These are phyloP conservation scores for Sporobolomyces roseus DNA, from an alignment of 768 basidiomycete species.

Conservation along the genomic window DNA sequence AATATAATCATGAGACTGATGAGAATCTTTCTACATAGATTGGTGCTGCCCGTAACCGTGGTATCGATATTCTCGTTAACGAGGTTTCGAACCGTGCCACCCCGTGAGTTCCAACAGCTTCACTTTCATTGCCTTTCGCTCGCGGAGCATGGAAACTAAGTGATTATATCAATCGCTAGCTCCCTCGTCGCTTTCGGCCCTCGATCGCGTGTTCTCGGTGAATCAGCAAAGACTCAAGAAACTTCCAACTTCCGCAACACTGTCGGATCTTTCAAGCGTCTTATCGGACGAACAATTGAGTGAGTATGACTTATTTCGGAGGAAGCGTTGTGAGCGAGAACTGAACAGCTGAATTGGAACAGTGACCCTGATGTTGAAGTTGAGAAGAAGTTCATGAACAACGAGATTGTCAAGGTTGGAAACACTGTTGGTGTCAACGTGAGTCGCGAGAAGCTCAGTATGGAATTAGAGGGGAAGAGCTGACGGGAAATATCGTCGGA, in stretches of 20 bases:
- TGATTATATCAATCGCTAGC: slow-evolving; percentile 52
- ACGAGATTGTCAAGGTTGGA: slow-evolving; percentile 73
- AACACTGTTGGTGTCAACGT: slow-evolving; percentile 85
- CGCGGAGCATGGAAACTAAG: background rate
- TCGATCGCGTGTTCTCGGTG: slow-evolving; percentile 85
- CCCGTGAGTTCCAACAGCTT: slow-evolving; percentile 61
- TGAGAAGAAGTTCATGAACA: slow-evolving; percentile 89
- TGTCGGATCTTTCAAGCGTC: slow-evolving; percentile 82
- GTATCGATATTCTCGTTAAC: slow-evolving; percentile 97
- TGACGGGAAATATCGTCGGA: background rate
- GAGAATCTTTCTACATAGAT: slow-evolving; percentile 12
- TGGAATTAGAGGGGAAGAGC: background rate
- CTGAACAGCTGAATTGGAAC: slow-evolving; percentile 1
- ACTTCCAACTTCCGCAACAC: slow-evolving; percentile 98
- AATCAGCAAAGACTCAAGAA: slow-evolving; percentile 94
- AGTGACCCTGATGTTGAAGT: slow-evolving; percentile 74
- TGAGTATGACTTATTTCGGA: background rate
- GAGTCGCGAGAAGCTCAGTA: slow-evolving; percentile 42
- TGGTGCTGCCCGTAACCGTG: slow-evolving; percentile 50
- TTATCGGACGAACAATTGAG: slow-evolving; percentile 71
- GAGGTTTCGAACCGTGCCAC: slow-evolving; percentile 96
- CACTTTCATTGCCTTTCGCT: background rate
- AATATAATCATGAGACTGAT: background rate
- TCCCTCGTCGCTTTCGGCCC: slow-evolving; percentile 91
- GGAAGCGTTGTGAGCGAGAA: background rate